Evolutionary conservation across 441 rosid species (phyloP), one percentile per base, ranked within the genome.

Genomic region (Hura crepitans): DNA sequence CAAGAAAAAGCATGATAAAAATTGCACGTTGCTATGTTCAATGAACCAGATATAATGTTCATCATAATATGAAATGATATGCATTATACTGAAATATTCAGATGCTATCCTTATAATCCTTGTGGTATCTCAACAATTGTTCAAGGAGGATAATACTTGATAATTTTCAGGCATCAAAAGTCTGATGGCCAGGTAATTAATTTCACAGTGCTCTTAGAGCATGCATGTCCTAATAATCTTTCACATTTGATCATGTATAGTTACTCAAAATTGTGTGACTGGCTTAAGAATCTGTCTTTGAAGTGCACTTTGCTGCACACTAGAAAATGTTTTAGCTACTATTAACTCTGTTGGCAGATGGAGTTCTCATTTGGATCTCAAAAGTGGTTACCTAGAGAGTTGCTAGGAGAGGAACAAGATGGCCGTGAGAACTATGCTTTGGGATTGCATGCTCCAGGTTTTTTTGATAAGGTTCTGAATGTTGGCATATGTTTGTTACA

Each of bases 361-460:
- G 97, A 93, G 72, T 91, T 93, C 72, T 93, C 97, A 33, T 93
- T 88, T 82, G 96, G 98, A 74, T 70, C 87, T 45, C 80, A 79
- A 77, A 86, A 81, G 78, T 93, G 98, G 97, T 75, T 88, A 65
- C 95, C 98, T 6, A 71, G 55, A 75, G 91, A 89, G 72, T 57
- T 72, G 71, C 64, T 87, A 47, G 78, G 80, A 53, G 86, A 91
- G 84, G 85, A 65, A 70, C 76, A 78, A 47, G 86, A 87, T 69
- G 88, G 84, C 69, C 68, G 60, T 23, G 79, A 75, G 74, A 83
- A 78, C 69, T 86, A 82, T 78, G 95, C 96, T 0, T 62, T 93
- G 72, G 96, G 98, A 61, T 81, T 93, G 54, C 97, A 91, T 76
- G 98, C 92, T 59, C 92, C 97, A 70, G 97, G 95, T 45, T 91